Conservation (phyloP, 495 filamentous ascomycete genomes). For the Hypoxylon crocopeplum region DNA sequence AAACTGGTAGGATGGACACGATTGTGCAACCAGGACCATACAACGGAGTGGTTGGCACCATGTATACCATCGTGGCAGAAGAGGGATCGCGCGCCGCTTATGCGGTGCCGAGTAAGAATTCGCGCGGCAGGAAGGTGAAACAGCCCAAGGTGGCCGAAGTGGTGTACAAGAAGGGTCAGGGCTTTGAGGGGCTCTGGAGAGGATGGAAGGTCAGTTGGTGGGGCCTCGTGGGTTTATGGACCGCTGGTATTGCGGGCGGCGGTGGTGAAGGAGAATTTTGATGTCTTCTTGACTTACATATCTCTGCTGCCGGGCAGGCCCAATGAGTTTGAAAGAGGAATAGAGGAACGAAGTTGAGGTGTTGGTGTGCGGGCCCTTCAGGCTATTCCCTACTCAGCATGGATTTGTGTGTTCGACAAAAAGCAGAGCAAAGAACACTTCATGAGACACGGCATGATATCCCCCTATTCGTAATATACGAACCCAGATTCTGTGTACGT, state of each 20-base stretch:
- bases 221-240: conserved; percentile 90
- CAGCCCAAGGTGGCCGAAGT: conserved; percentile 48
- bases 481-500: conserved; percentile 8
- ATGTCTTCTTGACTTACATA: background rate
- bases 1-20: conserved; percentile 62
- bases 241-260: conserved; percentile 50
- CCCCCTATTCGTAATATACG: conserved; percentile 35
- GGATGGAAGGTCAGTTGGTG: conserved; percentile 97
- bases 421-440: conserved; percentile 19
- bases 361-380: conserved; percentile 5
- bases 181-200: conserved; percentile 82
- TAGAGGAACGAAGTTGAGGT: conserved; percentile 23
- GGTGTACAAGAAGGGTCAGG: conserved; percentile 73
- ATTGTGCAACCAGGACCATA: conserved; percentile 79
- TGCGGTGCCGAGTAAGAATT: conserved; percentile 40
- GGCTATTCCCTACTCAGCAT: conserved; percentile 27
- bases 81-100: conserved; percentile 66
- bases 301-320: background rate
- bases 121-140: conserved; percentile 42
- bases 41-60: conserved; percentile 80
- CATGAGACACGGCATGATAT: conserved; percentile 46
- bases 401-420: conserved; percentile 10
- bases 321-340: background rate
- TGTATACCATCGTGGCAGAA: conserved; percentile 85
- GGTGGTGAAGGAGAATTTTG: conserved; percentile 59